phyloP scores from a whole-genome alignment of 2,329 filamentous ascomycete species.

The Fusarium albidum region DNA sequence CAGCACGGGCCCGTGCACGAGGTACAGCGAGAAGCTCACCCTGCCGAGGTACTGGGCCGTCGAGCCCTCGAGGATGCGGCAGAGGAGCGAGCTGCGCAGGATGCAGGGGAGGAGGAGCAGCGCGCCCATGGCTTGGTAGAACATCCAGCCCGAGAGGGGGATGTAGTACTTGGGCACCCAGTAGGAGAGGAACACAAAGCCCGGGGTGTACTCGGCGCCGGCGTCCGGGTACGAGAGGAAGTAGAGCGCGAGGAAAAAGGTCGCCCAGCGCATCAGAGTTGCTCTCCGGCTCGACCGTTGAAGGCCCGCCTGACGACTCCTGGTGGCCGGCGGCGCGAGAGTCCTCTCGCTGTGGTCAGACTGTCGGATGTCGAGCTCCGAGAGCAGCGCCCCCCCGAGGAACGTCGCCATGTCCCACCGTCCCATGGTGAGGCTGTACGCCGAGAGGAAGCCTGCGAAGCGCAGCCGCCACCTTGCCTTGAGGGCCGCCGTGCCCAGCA shows the following conservation, averaged over 20 bases:
- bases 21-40: slow-evolving; percentile 53
- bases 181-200: slow-evolving; percentile 45
- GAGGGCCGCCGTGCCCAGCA: slow-evolving; percentile 49
- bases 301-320: slow-evolving; percentile 8
- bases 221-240: slow-evolving; percentile 51
- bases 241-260: slow-evolving; percentile 45
- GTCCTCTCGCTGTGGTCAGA: slow-evolving; percentile 26
- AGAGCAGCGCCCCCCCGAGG: slow-evolving; percentile 47
- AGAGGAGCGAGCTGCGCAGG: slow-evolving; percentile 43
- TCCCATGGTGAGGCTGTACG: slow-evolving; percentile 46
- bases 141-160: slow-evolving; percentile 49
- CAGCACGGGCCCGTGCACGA: slow-evolving; percentile 63
- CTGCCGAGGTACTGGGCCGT: slow-evolving; percentile 49
- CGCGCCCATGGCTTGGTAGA: slow-evolving; percentile 50
- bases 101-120: slow-evolving; percentile 47
- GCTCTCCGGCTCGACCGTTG: slow-evolving; percentile 21
- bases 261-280: slow-evolving; percentile 38
- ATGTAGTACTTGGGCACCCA: slow-evolving; percentile 48
- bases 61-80: slow-evolving; percentile 41
- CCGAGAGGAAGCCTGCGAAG: slow-evolving; percentile 42
- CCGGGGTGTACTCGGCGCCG: slow-evolving; percentile 49
- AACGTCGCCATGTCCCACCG: slow-evolving; percentile 53
- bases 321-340: slow-evolving; percentile 24
- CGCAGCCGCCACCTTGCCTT: slow-evolving; percentile 45
- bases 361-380: slow-evolving; percentile 47